Evolutionary conservation across 345 rosid genomes (phyloP).

Genomic region (Brassica juncea): DNA sequence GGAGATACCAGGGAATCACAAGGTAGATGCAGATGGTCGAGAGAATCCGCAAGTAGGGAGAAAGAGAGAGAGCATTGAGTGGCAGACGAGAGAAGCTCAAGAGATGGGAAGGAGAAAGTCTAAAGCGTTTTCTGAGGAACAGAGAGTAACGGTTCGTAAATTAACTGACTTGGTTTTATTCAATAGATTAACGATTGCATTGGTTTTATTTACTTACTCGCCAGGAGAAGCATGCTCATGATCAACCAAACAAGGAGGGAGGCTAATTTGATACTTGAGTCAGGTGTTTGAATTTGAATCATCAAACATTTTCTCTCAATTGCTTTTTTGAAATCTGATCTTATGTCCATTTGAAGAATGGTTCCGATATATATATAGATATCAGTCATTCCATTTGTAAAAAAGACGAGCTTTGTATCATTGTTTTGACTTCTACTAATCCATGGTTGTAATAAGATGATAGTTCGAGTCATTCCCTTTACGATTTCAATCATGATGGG

Average conservation of each 20-base stretch:
- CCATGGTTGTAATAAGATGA: not conserved
- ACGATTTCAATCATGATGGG: not conserved
- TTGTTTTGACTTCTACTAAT: not conserved
- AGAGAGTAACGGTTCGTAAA: not conserved
- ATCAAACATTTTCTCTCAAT: not conserved
- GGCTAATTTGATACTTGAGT: not conserved
- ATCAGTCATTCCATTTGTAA: not conserved
- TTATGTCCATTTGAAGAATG: not conserved
- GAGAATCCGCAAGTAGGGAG: not conserved
- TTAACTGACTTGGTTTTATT: too few species aligned
- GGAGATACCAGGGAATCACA: not conserved
- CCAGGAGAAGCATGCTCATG: too few species aligned
- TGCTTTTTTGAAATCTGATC: not conserved
- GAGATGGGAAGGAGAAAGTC: not conserved
- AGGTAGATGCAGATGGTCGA: not conserved
- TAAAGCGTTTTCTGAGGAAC: not conserved
- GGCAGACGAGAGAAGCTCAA: not conserved
- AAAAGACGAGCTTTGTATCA: not conserved
- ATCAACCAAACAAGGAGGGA: too few species aligned
- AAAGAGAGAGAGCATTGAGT: not conserved
- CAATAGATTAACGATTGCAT: too few species aligned
- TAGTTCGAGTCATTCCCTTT: too few species aligned
- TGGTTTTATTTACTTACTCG: too few species aligned
- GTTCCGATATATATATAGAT: not conserved
- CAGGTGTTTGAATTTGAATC: not conserved